Evolutionary conservation across 2,329 filamentous ascomycete genomes (phyloP).

Genomic region (Aureobasidium leucospermi): DNA sequence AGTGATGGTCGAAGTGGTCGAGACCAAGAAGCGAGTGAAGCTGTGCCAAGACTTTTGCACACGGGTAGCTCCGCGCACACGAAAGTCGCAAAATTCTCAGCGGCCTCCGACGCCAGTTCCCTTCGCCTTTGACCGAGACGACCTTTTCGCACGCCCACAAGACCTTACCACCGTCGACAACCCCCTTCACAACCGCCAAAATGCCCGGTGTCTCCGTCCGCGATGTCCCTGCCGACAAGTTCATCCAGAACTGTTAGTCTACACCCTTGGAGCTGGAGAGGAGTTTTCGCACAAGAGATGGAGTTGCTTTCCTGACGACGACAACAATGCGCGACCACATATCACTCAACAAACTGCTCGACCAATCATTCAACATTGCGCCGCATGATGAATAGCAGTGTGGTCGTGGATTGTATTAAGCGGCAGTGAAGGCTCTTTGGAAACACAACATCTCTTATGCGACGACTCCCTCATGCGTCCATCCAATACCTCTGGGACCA

Average conservation of each 20-base stretch:
- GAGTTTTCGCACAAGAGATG: conserved; percentile 10
- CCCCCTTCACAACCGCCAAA: conserved; percentile 48
- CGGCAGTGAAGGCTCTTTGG: neutral
- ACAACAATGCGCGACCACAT: neutral
- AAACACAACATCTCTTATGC: neutral
- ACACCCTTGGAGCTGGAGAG: neutral
- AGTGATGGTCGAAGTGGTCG: neutral
- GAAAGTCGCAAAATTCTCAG: neutral
- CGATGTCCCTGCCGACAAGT: conserved; percentile 59
- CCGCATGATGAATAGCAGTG: neutral
- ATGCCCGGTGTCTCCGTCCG: conserved; percentile 67
- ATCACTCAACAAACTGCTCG: neutral
- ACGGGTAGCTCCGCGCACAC: conserved; percentile 5
- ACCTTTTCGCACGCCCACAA: conserved; percentile 6
- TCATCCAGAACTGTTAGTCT: conserved; percentile 64
- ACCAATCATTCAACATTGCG: neutral
- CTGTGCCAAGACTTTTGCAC: neutral
- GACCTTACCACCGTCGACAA: conserved; percentile 14
- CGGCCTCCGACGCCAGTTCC: neutral
- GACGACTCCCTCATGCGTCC: neutral
- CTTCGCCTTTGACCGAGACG: conserved; percentile 4
- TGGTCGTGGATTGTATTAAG: neutral
- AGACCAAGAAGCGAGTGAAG: neutral
- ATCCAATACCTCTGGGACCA: neutral
- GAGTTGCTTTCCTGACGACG: neutral